Evolutionary conservation across 768 basidiomycete genomes (phyloP).

Genomic region (Butyriboletus loyo): DNA sequence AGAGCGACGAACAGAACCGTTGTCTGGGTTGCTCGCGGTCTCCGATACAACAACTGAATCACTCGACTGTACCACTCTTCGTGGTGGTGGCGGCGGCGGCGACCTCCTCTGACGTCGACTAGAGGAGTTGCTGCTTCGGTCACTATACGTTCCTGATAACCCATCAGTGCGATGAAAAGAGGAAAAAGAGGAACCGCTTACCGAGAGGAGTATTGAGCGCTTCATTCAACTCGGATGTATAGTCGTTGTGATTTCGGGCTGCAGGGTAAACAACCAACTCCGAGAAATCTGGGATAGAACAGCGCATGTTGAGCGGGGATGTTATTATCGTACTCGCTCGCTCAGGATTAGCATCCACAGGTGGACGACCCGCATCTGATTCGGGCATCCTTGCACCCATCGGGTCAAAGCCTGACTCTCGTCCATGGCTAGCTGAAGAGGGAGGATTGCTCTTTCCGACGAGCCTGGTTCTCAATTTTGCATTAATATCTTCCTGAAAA

Average conservation of each 20-base stretch:
- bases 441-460: neutral
- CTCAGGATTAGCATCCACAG: neutral
- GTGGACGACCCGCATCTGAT: neutral
- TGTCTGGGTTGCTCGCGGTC: neutral
- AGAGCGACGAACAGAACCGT: neutral
- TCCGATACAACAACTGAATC: neutral
- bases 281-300: neutral
- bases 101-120: neutral
- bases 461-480: conserved; percentile 1
- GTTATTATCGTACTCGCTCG: neutral
- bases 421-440: neutral
- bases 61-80: neutral
- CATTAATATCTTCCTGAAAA: conserved; percentile 2
- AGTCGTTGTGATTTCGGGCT: neutral
- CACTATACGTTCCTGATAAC: neutral
- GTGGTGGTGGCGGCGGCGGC: neutral
- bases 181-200: neutral
- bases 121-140: neutral
- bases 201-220: conserved; percentile 1
- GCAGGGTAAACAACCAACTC: neutral
- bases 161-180: neutral
- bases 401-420: neutral
- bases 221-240: neutral
- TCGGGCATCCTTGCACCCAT: neutral
- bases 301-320: neutral